Evolutionary conservation across 2,329 filamentous ascomycete genomes (phyloP).

Genomic region (Alternaria sp.): DNA sequence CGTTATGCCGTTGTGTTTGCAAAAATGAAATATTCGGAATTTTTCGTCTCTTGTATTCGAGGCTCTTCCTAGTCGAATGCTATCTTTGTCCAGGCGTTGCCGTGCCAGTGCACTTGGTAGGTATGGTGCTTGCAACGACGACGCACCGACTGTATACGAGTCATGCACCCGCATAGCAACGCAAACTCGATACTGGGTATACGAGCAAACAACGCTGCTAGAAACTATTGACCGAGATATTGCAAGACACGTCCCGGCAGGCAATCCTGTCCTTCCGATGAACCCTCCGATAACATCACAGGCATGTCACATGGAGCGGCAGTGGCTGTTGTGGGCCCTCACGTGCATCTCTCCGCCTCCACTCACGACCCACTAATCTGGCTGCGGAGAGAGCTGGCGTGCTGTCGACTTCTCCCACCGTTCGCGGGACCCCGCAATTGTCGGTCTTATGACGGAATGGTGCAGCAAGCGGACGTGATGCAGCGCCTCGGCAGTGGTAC

Average conservation of each 20-base stretch:
- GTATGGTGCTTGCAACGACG: not conserved
- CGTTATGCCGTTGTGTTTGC: not conserved
- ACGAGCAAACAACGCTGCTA: slow-evolving; percentile 1
- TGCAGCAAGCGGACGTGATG: slow-evolving; percentile 21
- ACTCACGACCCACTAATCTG: slow-evolving; percentile 19
- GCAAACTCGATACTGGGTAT: not conserved
- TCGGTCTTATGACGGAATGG: slow-evolving; percentile 27
- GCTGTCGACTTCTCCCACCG: slow-evolving; percentile 18
- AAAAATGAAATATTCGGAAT: not conserved
- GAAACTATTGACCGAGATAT: not conserved
- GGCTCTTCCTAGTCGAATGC: not conserved
- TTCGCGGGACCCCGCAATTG: slow-evolving; percentile 29
- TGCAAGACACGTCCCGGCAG: not conserved
- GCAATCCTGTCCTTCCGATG: slow-evolving; percentile 6
- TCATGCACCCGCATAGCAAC: slow-evolving; percentile 1
- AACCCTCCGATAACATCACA: slow-evolving; percentile 12
- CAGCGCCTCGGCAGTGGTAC: slow-evolving; percentile 17
- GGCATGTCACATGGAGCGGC: slow-evolving; percentile 5
- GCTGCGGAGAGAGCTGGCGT: slow-evolving; percentile 21
- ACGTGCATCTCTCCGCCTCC: slow-evolving; percentile 22
- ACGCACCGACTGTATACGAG: not conserved
- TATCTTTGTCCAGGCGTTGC: not conserved
- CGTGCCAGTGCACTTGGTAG: not conserved
- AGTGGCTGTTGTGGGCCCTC: slow-evolving; percentile 9
- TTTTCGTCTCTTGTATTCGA: not conserved